Base-by-base conservation (phyloP, 2,329 filamentous ascomycete species). In the Coleophoma cylindrospora region DNA sequence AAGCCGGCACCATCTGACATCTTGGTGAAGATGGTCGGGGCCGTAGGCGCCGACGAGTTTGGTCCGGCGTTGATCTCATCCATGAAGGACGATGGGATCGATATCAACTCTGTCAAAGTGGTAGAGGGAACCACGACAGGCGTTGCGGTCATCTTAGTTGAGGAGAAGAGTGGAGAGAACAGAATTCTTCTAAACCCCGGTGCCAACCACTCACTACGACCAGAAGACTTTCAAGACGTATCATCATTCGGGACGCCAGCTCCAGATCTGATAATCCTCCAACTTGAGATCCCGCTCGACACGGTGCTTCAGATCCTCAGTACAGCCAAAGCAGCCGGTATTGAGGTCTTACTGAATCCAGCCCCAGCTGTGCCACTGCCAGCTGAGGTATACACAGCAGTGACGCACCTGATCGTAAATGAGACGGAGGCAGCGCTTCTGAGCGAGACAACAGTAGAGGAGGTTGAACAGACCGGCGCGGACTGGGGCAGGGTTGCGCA, bases 371-470 rank as follows among this genome's bases (percentile, higher is more conserved):
- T 84, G 41, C 68, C 71, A 9, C 69, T 96, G 3, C 90, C 89
- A 1, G 73, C 74, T 0, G 75, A 80, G 27, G 83, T 81, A 9
- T 94, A 87, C 64, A 60, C 66, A 7, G 80, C 79, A 1, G 76
- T 96, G 33, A 82, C 83, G 40, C 89, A 95, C 61, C 74, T 96
- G 40, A 81, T 96, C 46, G 80, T 96, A 61, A 96, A 97, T 64
- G 91, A 96, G 73, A 94, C 86, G 1, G 91, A 96, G 71, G 89
- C 91, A 2, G 79, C 84, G 9, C 79, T 91, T 45, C 76, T 95
- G 49, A 83, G 81, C 0, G 81, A 79, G 2, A 64, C 66, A 4
- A 61, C 62, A 1, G 61, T 69, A 3, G 59, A 65, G 12, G 68
- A 64, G 1, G 61, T 74, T 8, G 75, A 79, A 57, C 68, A 66